Base-by-base conservation (phyloP, 1,284 basidiomycete genomes). In the Tilletia horrida region DNA sequence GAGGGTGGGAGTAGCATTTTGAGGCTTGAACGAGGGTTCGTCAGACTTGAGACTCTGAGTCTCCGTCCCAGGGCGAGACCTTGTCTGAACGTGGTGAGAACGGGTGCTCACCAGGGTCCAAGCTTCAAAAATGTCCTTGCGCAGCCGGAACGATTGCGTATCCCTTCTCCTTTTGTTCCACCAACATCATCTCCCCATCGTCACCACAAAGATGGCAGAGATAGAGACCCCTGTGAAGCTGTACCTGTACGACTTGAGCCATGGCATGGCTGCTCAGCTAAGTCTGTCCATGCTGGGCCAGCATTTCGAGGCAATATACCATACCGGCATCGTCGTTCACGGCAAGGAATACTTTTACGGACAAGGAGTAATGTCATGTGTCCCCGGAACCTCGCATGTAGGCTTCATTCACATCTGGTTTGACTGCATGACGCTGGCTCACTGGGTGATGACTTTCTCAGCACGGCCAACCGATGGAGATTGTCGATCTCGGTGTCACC, bases 241-340 rank as follows among this genome's bases (percentile, higher is more conserved):
- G 45, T 93, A 93, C 77, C 88, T 95, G 0, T 96, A 96, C 82
- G 93, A 96, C 80, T 88, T 94, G 66, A 92, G 88, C 79, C 88
- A 89, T 29, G 92, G 92, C 55, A 85, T 94, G 75, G 92, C 91
- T 2, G 85, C 86, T 68, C 86, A 88, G 69, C 84, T 94, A 64
- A 92, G 91, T 9, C 82, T 86, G 50, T 88, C 90, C 77, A 84
- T 95, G 63, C 91, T 89, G 0, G 93, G 93, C 2, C 87, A 87
- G 64, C 71, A 74, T 16, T 71, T 80, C 47, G 69, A 73, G 27
- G 69, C 64, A 9, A 69, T 73, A 68, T 82, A 81, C 81, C 91
- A 96, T 83, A 94, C 93, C 0, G 91, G 90, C 25, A 87, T 96
- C 35, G 92, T 96, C 55, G 90, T 89, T 0, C 93, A 88, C 81